Evolutionary conservation across 148 eudicot genomes (phyloP), one percentile per base, ranked within the genome.

Genomic region (Suaeda aralocaspica): DNA sequence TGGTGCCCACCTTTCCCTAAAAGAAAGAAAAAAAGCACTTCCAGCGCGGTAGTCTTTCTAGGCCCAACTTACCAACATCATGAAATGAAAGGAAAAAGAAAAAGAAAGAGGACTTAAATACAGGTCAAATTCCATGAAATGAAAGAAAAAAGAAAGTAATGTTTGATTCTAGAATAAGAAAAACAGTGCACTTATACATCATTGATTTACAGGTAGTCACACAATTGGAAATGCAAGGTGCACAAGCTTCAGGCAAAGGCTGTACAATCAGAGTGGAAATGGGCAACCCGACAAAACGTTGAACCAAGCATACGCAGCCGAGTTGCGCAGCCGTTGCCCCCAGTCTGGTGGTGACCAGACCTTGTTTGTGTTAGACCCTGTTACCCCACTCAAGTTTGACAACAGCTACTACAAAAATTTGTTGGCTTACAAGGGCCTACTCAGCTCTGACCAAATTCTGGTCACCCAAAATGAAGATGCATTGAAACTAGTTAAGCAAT

Each of bases 241-340:
- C 74, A 78, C 85, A 60, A 88, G 78, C 82, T 89, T 91, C 92
- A 91, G 90, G 81, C 97, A 91, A 72, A 81, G 97, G 82, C 86
- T 91, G 6, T 91, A 91, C 88, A 84, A 82, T 75, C 88, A 91
- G 67, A 68, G 85, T 3, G 92, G 91, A 39, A 85, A 83, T 14
- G 91, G 86, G 26, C 72, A 72, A 39, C 85, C 97, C 0, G 94
- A 91, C 68, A 74, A 36, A 59, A 76, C 87, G 2, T 39, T 91
- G 19, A 84, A 84, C 76, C 84, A 71, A 42, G 75, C 80, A 11
- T 87, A 82, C 8, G 95, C 97, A 2, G 74, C 88, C 44, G 72
- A 79, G 49, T 55, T 91, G 73, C 88, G 89, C 19, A 52, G 69
- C 24, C 70, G 76, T 28, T 92, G 97, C 78, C 97, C 97, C 6